Evolutionary conservation across 2,329 filamentous ascomycete species (phyloP), one percentile per base, ranked within the genome.

Genomic region (Diaporthe ilicicola): DNA sequence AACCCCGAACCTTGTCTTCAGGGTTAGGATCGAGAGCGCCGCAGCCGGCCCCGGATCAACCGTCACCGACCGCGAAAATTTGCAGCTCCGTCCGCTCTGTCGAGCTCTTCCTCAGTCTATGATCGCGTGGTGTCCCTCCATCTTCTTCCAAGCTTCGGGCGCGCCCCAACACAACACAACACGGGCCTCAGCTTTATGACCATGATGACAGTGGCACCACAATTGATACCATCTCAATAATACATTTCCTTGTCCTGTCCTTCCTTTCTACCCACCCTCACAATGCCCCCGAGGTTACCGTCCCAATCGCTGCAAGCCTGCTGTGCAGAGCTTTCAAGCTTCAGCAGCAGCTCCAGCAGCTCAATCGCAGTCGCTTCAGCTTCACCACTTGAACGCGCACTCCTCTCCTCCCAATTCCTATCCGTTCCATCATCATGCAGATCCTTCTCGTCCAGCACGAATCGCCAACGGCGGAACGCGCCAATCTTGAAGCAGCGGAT

Each of bases 381-480:
- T 32, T 65, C 51, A 8, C 62, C 67, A 42, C 67, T 72, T 8
- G 70, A 70, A 61, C 67, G 62, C 44, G 69, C 69, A 34, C 59
- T 71, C 37, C 65, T 59, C 24, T 64, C 72, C 15, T 59, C 46
- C 54, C 54, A 46, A 8, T 37, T 67, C 32, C 54, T 10, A 24
- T 44, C 54, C 56, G 37, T 53, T 19, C 61, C 68, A n/a, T 69
- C 70, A 4, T 62, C 71, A 24, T 61, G 68, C 50, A 72, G 81
- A 62, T 71, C 76, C 54, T 84, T 86, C 72, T 82, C 81, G 67
- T 80, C 83, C 51, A 85, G 83, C 27, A 75, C 79, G 65, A 79
- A 79, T 59, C 78, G 76, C 51, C 77, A 79, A 53, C 48, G 67
- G 82, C 55, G 67, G 82, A 83, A 76, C 81, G 51, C 79, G 76